Conservation (phyloP, 2,329 filamentous ascomycete genomes). For the Xylaria multiplex region DNA sequence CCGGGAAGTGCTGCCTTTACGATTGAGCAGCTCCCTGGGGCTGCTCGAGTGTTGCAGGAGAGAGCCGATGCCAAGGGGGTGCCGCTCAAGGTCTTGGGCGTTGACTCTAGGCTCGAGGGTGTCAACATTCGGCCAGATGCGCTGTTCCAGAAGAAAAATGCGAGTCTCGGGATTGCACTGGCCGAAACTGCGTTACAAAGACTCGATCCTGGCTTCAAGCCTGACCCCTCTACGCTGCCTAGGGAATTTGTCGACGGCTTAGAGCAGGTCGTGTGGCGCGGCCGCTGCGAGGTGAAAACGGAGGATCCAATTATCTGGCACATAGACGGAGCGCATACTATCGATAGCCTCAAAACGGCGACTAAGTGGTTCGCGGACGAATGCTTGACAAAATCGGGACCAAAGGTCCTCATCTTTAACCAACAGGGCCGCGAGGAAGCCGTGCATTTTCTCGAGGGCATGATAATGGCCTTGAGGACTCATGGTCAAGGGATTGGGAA, state of each 20-base stretch:
- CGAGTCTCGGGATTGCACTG: slow-evolving; percentile 60
- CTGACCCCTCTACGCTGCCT: slow-evolving; percentile 57
- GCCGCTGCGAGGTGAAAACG: slow-evolving; percentile 74
- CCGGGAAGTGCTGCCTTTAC: slow-evolving; percentile 66
- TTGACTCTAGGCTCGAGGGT: slow-evolving; percentile 57
- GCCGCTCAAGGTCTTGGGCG: slow-evolving; percentile 56
- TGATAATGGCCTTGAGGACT: slow-evolving; percentile 53
- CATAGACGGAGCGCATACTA: slow-evolving; percentile 92
- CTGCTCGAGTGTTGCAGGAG: slow-evolving; percentile 57
- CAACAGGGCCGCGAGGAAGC: slow-evolving; percentile 72
- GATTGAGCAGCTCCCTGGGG: slow-evolving; percentile 60
- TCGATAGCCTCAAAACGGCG: slow-evolving; percentile 86
- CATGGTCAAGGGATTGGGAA: slow-evolving; percentile 45
- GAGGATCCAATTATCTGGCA: slow-evolving; percentile 77
- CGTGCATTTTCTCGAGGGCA: slow-evolving; percentile 62
- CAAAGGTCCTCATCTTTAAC: slow-evolving; percentile 82
- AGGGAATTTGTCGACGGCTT: slow-evolving; percentile 76
- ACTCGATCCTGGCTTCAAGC: slow-evolving; percentile 52
- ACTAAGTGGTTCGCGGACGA: slow-evolving; percentile 80
- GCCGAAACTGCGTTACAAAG: slow-evolving; percentile 60
- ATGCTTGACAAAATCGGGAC: slow-evolving; percentile 42
- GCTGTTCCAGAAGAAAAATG: slow-evolving; percentile 68
- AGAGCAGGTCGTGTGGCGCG: slow-evolving; percentile 78
- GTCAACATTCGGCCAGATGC: slow-evolving; percentile 64
- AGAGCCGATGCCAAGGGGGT: slow-evolving; percentile 65